Base-by-base conservation (phyloP, 176 grass and related monocot genomes). In the Areca catechu region DNA sequence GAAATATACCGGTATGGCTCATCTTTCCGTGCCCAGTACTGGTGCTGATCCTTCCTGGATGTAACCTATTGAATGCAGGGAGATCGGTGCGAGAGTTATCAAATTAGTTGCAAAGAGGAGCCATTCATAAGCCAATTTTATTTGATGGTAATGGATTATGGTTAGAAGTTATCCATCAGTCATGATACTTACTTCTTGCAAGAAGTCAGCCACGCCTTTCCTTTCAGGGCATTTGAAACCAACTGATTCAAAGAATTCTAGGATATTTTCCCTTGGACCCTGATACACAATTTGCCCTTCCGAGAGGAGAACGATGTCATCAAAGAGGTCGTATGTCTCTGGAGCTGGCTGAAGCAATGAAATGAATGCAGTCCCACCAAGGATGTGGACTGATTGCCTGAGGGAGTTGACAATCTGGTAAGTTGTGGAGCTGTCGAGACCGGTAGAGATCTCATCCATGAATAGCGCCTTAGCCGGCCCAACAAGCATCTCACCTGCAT, bases 361-460 rank as follows among this genome's bases (percentile, higher is more conserved):
- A 49, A 94, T 81, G 3, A 94, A 70, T 20, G 89, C 77, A 47
- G 89, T 88, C 30, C 80, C 77, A 1, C 80, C 74, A 29, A 88
- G 53, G 63, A 88, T 82, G 58, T 94, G 89, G 48, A 78, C 78
- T 2, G 66, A 71, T 58, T 94, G 77, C 28, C 89, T 57, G 28
- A 84, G 79, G 12, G 63, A 94, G 51, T 81, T 88, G 37, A 94
- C 84, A 24, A 94, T 94, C 70, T 84, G 74, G 66, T 79, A 94
- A 20, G 89, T 94, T 22, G 89, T 94, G 5, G 89, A 94, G 66
- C 89, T 94, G 56, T 94, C 89, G 16, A 94, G 77, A 61, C 89
- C 84, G 9, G 89, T 94, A 25, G 89, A 94, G 81, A 94, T 94
- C 80, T 93, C 84, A 47, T 88, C 89, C 89, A 94, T 88, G 77